phyloP scores from a whole-genome alignment of 805 yeast species.

The Wickerhamiella spandovensis region DNA sequence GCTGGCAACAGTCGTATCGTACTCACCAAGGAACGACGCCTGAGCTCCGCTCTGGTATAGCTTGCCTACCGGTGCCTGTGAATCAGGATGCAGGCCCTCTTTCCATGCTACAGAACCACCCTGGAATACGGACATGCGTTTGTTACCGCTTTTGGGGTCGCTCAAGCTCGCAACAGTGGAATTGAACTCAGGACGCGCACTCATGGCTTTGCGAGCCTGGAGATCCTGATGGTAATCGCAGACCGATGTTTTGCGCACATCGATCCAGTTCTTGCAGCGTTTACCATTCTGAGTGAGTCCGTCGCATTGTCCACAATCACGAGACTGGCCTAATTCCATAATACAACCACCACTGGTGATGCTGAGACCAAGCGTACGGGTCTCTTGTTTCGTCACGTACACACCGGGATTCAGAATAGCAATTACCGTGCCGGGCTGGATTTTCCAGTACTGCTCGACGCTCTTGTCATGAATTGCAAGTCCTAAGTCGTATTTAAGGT shows the following conservation, averaged over 20 bases:
- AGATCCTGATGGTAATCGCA: constrained; percentile 66
- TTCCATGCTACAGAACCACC: constrained; percentile 23
- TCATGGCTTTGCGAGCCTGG: constrained; percentile 36
- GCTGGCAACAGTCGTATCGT: constrained; percentile 28
- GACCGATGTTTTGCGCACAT: constrained; percentile 36
- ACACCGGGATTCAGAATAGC: constrained; percentile 65
- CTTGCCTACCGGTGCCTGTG: constrained; percentile 13
- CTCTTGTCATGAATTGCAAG: constrained; percentile 55
- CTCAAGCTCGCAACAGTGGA: constrained; percentile 39
- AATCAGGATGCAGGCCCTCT: constrained; percentile 20
- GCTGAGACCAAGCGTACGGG: constrained; percentile 37
- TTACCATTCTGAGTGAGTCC: constrained; percentile 32
- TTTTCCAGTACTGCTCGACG: constrained; percentile 57
- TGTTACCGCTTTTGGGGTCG: constrained; percentile 38
- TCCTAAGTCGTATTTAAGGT: constrained; percentile 47
- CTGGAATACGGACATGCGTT: constrained; percentile 30
- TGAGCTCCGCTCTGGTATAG: constrained; percentile 4
- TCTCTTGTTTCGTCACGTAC: constrained; percentile 17
- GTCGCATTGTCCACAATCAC: constrained; percentile 57
- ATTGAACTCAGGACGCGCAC: constrained; percentile 67
- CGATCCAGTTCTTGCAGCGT: constrained; percentile 48
- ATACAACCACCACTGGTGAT: constrained; percentile 40
- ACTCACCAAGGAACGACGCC: constrained; percentile 28
- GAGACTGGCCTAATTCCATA: constrained; percentile 60
- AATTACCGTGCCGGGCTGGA: constrained; percentile 60